Conservation (phyloP, 805 yeast species). For the Yarrowia deformans region DNA sequence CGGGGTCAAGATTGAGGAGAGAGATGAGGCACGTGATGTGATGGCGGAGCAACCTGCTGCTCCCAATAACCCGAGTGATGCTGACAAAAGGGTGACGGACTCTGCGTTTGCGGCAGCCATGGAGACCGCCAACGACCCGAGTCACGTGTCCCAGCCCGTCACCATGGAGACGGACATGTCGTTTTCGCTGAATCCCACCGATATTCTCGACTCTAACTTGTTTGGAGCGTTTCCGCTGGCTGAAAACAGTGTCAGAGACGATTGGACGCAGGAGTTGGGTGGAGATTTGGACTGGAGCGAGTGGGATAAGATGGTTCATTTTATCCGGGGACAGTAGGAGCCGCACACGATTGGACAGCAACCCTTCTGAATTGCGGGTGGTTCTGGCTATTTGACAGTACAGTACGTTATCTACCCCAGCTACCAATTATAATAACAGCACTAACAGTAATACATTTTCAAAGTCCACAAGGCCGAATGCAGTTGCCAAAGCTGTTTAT, state of each 20-base stretch:
- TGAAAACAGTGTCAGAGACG: background rate
- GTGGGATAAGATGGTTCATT: conserved; percentile 39
- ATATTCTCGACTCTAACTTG: conserved; percentile 25
- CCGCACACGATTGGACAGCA: too few relatives aligned
- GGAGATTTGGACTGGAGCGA: conserved; percentile 33
- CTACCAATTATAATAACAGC: too few relatives aligned
- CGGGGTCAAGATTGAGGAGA: background rate
- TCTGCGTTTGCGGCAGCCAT: conserved; percentile 8
- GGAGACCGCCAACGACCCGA: conserved; percentile 11
- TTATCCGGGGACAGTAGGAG: conserved; percentile 9
- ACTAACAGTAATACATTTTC: too few relatives aligned
- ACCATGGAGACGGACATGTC: conserved; percentile 6
- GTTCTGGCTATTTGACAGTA: too few relatives aligned
- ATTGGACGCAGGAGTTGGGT: conserved; percentile 28
- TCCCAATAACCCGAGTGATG: background rate
- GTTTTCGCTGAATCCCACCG: conserved; percentile 12
- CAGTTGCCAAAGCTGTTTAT: too few relatives aligned
- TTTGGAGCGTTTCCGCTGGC: conserved; percentile 8
- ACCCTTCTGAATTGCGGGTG: too few relatives aligned
- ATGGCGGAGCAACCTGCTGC: too few relatives aligned
- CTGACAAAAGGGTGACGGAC: conserved; percentile 1
- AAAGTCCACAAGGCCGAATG: too few relatives aligned
- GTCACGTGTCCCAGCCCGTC: conserved; percentile 9
- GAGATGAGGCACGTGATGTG: background rate
- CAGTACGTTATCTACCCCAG: too few relatives aligned